Evolutionary conservation across 176 grass and related monocot species (phyloP), one percentile per base, ranked within the genome.

Genomic region (Chloris gayana): DNA sequence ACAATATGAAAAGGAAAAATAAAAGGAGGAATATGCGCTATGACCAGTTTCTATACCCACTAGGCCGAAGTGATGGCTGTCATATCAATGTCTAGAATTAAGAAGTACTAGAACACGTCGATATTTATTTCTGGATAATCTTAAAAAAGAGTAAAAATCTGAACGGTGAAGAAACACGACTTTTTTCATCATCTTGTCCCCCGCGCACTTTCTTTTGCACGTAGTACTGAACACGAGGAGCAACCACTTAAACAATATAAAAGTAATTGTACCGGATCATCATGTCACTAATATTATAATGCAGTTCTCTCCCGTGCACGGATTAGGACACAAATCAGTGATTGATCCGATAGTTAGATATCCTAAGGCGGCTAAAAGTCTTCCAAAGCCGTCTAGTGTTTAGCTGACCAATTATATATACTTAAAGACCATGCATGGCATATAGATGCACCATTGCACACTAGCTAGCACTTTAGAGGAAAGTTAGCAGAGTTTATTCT

Each of bases 301-400:
- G 54, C 7, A 24, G 67, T 75, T 70, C 64, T 42, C 42, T 62
- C 63, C 53, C 69, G 33, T 49, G 21, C 75, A 51, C 21, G 42
- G 70, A 61, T 88, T 80, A 84, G 75, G 76, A 67, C 30, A 53
- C 18, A 37, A 17, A 50, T 75, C 44, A 57, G 58, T 49, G 27
- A 31, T 35, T 75, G 87, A 85, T 85, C 77, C 67, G 77, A 76
- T 85, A 24, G 71, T 76, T 70, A 76, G 82, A 89, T 17, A 14
- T 81, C 77, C 77, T 85, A 76, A 71, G 77, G 47, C 77, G 22
- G 56, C 64, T 65, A 85, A 85, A 89, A 68, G 79, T 42, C 47
- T 71, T 80, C 72, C 27, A 74, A 85, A 69, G 77, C 35, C 58
- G 22, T 18, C 9, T 81, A 65, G 65, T 85, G 74, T 71, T 75